These are phyloP conservation scores for Cryptococcus depauperatus DNA, from an alignment of 1,284 basidiomycete genomes.

Conservation along the genomic window DNA sequence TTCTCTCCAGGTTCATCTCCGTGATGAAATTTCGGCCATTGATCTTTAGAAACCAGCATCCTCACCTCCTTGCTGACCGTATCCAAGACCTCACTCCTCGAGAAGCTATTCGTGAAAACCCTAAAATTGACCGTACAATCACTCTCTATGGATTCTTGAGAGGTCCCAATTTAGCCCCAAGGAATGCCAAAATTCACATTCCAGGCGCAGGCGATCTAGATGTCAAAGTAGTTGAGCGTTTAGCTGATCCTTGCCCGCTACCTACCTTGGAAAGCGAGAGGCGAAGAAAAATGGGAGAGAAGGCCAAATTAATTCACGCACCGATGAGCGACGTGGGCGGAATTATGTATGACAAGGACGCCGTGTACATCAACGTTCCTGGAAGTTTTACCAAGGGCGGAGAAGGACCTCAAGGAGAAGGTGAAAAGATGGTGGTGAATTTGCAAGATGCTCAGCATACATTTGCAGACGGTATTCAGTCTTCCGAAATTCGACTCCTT, in stretches of 20 bases:
- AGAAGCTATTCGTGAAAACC: constrained; percentile 70
- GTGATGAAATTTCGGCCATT: constrained; percentile 99
- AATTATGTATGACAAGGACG: constrained; percentile 96
- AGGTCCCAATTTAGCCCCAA: constrained; percentile 74
- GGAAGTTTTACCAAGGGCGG: constrained; percentile 72
- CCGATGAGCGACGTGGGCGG: constrained; percentile 99
- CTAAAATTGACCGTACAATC: constrained; percentile 73
- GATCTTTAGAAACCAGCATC: constrained; percentile 87
- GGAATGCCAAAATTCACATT: constrained; percentile 78
- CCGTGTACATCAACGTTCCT: constrained; percentile 95
- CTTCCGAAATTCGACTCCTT: constrained; percentile 77
- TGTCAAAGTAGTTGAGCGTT: constrained; percentile 62
- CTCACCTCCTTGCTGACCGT: constrained; percentile 92
- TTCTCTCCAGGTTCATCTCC: constrained; percentile 89
- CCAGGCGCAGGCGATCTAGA: constrained; percentile 86
- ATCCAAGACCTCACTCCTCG: constrained; percentile 90
- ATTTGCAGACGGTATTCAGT: constrained; percentile 72
- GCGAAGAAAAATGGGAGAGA: constrained; percentile 84
- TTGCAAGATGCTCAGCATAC: constrained; percentile 79
- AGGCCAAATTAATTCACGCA: constrained; percentile 90
- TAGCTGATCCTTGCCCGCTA: constrained; percentile 90
- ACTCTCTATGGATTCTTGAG: constrained; percentile 93
- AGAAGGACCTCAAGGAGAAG: constrained; percentile 72
- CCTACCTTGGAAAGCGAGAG: constrained; percentile 90
- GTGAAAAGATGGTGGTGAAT: constrained; percentile 95